Percentiles rank a stretch among this genome's conserved stretches.
Evolutionary conservation across 2,329 filamentous ascomycete species (phyloP).

Genomic region (Sporothrix protearum): DNA sequence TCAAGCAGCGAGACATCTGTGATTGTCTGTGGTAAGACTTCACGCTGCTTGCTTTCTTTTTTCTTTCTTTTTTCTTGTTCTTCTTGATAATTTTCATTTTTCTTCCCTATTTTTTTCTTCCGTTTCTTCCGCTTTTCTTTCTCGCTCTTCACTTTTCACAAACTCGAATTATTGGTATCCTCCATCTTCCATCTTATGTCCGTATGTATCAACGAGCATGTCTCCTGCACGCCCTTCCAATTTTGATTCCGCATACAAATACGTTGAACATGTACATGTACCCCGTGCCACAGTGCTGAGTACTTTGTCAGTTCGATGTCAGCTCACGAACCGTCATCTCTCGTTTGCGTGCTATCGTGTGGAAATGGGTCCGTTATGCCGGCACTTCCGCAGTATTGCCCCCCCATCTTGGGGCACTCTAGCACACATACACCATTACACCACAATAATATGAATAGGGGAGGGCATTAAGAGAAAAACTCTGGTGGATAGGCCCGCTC

Average conservation of each 20-base stretch:
- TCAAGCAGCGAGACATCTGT: neutral
- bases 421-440: too few species aligned
- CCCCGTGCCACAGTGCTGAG: too few species aligned
- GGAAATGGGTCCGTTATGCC: neutral
- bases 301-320: neutral
- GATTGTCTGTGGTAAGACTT: neutral
- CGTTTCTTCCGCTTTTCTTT: too few species aligned
- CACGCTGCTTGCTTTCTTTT: neutral
- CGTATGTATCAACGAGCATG: neutral
- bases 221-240: neutral
- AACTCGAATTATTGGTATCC: neutral
- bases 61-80: too few species aligned
- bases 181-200: neutral
- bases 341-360: neutral
- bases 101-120: too few species aligned
- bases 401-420: neutral
- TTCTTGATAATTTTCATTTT: too few species aligned
- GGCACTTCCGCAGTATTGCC: conserved; percentile 9
- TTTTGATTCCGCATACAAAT: neutral
- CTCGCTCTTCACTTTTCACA: neutral
- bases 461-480: neutral
- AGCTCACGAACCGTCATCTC: conserved; percentile 5
- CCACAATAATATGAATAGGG: neutral
- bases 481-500: neutral
- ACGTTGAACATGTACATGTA: too few species aligned